Conservation (phyloP, 768 basidiomycete genomes). For the Cantharellus anzutake region DNA sequence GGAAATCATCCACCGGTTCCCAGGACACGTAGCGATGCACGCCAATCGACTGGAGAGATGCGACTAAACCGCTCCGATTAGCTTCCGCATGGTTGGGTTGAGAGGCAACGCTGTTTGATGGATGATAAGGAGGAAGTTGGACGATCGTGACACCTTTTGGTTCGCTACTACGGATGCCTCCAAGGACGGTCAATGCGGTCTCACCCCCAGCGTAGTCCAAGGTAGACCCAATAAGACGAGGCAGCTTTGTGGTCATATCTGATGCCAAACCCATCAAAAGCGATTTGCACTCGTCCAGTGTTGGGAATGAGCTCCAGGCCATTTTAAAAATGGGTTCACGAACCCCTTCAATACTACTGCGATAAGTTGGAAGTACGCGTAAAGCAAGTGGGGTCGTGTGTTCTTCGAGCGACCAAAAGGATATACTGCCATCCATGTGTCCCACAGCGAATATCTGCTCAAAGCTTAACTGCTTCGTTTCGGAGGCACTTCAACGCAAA, state of each 20-base stretch:
- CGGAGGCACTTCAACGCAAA: not conserved
- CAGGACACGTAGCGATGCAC: slow-evolving; percentile 24
- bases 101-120: slow-evolving; percentile 22
- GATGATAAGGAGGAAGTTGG: slow-evolving; percentile 46
- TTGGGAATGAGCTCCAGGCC: slow-evolving; percentile 62
- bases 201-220: slow-evolving; percentile 38
- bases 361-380: slow-evolving; percentile 28
- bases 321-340: slow-evolving; percentile 76
- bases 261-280: not conserved
- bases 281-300: slow-evolving; percentile 26
- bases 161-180: slow-evolving; percentile 42
- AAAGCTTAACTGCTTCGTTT: no score
- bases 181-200: slow-evolving; percentile 55
- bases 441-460: slow-evolving; percentile 58
- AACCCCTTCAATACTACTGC: slow-evolving; percentile 18
- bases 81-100: not conserved
- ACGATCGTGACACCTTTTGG: slow-evolving; percentile 46
- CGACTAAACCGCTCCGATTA: not conserved
- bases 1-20: slow-evolving; percentile 49
- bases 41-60: slow-evolving; percentile 10
- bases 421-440: slow-evolving; percentile 62
- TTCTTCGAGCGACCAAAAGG: slow-evolving; percentile 70
- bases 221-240: slow-evolving; percentile 11
- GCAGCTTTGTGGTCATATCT: slow-evolving; percentile 1
- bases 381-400: slow-evolving; percentile 57